Evolutionary conservation across 1,284 basidiomycete genomes (phyloP), one percentile per base, ranked within the genome.

Genomic region (Phenoliferia sp.): DNA sequence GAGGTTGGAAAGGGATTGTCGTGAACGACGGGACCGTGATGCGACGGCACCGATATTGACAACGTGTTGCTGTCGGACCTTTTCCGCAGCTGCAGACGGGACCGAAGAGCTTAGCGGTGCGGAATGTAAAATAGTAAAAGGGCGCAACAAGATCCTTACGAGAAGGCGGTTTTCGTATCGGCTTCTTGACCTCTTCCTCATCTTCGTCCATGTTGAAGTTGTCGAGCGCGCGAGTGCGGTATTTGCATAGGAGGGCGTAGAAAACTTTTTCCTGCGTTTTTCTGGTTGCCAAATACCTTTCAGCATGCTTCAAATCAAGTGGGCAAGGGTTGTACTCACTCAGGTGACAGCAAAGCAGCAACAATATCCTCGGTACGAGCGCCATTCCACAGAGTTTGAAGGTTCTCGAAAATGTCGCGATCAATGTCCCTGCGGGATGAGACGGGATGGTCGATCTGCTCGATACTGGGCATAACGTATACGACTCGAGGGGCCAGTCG

Each of bases 211-310:
- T 80, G 74, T 82, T 83, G 77, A 85, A 85, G 79, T 87, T 84
- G 76, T 88, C 86, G 54, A 90, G 79, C 69, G 86, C 85, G 71
- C 84, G 84, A 62, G 82, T 83, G 52, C 92, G 86, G 80, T 94
- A 95, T 72, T 87, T 87, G 65, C 88, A 82, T 16, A 97, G 83
- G 16, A 95, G 81, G 76, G 90, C 88, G 79, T 96, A 97, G 61
- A 95, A 89, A 0, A 90, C 90, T 79, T 96, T 96, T 78, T 95
- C 91, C 90, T 91, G 93, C 31, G 89, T 93, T 68, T 87, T 86
- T 67, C 87, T 85, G 57, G 16, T n/a, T n/a, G n/a, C n/a, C n/a
- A n/a, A 22, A 28, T 62, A 65, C 66, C 65, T 50, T 3, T 12
- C 17, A 2, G n/a, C 2, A 29, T 54, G 19, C 33, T 34, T n/a